Base-by-base conservation (phyloP, 768 basidiomycete genomes). In the Lactarius pseudohatsudake region DNA sequence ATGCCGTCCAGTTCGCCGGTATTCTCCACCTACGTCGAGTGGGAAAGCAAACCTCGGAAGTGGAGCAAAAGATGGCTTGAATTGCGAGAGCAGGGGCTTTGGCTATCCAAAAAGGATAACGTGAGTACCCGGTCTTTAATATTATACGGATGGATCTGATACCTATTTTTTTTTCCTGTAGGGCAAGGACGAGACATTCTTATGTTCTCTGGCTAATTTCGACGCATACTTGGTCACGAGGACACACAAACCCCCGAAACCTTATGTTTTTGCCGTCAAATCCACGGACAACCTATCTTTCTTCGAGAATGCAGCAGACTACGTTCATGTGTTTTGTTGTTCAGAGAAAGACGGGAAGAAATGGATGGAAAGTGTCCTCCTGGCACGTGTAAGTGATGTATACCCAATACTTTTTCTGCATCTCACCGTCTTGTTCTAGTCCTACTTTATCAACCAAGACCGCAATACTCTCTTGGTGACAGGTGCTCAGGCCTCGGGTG, bases 1-100 rank as follows among this genome's bases (percentile, higher is more conserved):
- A 76, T 86, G 55, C 87, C 86, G 15, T 74, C 78, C 5, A 76
- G 76, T 65, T 78, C 80, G 28, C 80, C 82, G 59, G 75, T 70
- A 4, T 72, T 78, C 68, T 78, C 82, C 47, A 82, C 89, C 7
- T 94, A 87, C 72, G 86, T 98, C 30, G 92, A 98, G 75, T 91
- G 88, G 84, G 93, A 96, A 79, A 81, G 80, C 55, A 98, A 96
- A 78, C 86, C 89, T 66, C 94, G 94, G 41, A 97, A 97, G 77
- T 99, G 96, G 97, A 89, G 81, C 64, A 98, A 98, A 77, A 85
- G 94, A 40, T 96, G 89, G 86, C 80, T 99, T 74, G 86, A 89
- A 72, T 83, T 97, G 30, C 83, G 92, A 57, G 94, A 96, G 72
- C 92, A 96, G 69, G 85, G 86, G 66, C 74, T 98, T 62, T 96